Evolutionary conservation across 2,329 filamentous ascomycete genomes (phyloP).

Genomic region (Aspergillus costaricaensis): DNA sequence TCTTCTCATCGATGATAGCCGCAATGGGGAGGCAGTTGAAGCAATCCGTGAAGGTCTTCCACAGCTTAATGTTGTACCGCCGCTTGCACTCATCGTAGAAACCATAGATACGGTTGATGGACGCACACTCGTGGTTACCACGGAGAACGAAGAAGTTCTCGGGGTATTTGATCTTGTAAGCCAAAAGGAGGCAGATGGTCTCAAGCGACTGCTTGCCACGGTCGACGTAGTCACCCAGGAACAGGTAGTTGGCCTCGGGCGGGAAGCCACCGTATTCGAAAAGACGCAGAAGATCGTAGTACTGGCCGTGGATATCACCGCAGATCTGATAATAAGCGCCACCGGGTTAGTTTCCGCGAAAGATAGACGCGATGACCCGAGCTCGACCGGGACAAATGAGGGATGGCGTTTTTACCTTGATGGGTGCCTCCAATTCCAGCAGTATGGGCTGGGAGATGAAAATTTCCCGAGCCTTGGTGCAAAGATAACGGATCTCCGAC

Average conservation of each 20-base stretch:
- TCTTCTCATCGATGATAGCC: constrained; percentile 99
- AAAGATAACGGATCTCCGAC: constrained; percentile 93
- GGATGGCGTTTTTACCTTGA: constrained; percentile 71
- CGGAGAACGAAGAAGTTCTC: constrained; percentile 99
- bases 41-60: constrained; percentile 99
- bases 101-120: constrained; percentile 98
- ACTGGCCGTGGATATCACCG: constrained; percentile 98
- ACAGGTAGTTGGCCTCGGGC: constrained; percentile 98
- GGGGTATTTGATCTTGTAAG: constrained; percentile 99
- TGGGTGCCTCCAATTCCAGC: constrained; percentile 94
- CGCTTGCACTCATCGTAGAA: constrained; percentile 99
- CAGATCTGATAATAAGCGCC: constrained; percentile 71
- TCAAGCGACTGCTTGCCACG: constrained; percentile 98
- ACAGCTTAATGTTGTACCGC: constrained; percentile 98
- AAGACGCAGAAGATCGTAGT: constrained; percentile 93
- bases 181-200: constrained; percentile 93
- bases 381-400: not conserved
- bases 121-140: constrained; percentile 98
- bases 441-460: constrained; percentile 99
- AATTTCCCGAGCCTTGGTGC: constrained; percentile 98
- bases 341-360: constrained; percentile 17
- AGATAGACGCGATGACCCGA: not conserved
- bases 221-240: constrained; percentile 98
- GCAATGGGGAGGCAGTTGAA: constrained; percentile 99
- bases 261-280: constrained; percentile 99